Base-by-base conservation (phyloP, 1,139 yeast genomes). In the Arxiozyma bovina region DNA sequence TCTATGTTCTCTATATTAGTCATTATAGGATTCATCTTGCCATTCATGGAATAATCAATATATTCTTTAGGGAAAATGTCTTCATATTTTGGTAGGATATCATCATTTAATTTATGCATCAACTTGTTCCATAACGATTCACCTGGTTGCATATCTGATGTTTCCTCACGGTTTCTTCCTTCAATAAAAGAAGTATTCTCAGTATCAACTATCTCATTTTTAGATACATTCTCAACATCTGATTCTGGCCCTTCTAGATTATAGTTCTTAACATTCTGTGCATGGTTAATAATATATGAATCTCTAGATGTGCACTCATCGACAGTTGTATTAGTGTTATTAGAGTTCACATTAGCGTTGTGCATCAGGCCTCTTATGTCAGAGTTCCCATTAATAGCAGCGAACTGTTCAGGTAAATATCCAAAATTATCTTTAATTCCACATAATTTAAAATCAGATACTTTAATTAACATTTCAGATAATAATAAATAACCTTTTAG, bases 351-450 rank as follows among this genome's bases (percentile, higher is more conserved):
- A 41, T 50, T 45, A 7, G 23, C 41, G 5, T 42, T 42, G 21
- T 40, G 18, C 20, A 63, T 58, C 27, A 58, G n/a, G 27, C 56
- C 53, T 27, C 60, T 60, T 9, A 84, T 74, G 49, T 78, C 80
- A 49, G 87, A 72, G 64, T 84, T 80, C 17, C 96, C 96, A 60
- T 78, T 75, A 63, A 90, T 71, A 27, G 91, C 81, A 0, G 96
- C 96, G 65, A 86, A 82, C 69, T 90, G 96, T 55, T 91, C 74
- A 12, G 98, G 96, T 0, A 96, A 85, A 60, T 82, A 79, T 1
- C 96, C 96, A 67, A 85, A 87, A 50, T 78, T 76, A 68, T 91
- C 98, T 61, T 79, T 80, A 42, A 78, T 72, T 67, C 88, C 94
- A 50, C 86, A 77, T 63, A 87, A 79, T 40, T 95, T 90, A 4